Evolutionary conservation across 768 basidiomycete species (phyloP).

Genomic region (Dictyophora rubrovolvata): DNA sequence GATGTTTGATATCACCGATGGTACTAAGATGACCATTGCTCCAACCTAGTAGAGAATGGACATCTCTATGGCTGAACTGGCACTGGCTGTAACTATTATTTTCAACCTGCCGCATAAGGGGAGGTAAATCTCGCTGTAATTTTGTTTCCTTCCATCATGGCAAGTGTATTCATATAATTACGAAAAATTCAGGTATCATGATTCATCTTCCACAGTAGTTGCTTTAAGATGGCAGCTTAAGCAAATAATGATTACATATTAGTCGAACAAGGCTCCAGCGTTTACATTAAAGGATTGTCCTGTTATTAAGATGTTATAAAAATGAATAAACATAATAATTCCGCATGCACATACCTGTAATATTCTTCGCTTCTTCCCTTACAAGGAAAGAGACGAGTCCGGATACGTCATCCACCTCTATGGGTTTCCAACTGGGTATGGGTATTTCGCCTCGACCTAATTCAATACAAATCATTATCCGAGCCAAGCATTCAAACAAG

Average conservation of each 20-base stretch:
- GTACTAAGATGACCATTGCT: too few species aligned
- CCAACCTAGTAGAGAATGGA: too few species aligned
- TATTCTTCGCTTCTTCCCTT: conserved; percentile 4
- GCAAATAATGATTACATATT: background rate
- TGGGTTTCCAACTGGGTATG: background rate
- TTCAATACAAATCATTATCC: background rate
- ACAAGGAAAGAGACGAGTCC: conserved; percentile 11
- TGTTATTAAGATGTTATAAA: background rate
- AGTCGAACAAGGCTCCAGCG: conserved; percentile 1
- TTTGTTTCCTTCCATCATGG: too few species aligned
- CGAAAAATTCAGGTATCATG: too few species aligned
- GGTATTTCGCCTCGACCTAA: background rate
- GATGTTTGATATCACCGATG: too few species aligned
- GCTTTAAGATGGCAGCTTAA: too few species aligned
- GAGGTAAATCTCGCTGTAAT: too few species aligned
- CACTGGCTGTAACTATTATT: background rate
- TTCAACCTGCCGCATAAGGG: too few species aligned
- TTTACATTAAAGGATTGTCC: conserved; percentile 7
- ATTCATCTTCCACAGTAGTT: too few species aligned
- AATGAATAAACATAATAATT: background rate
- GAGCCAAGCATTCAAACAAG: background rate
- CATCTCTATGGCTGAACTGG: background rate
- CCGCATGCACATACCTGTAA: conserved; percentile 7
- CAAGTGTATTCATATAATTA: too few species aligned
- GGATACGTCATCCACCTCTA: conserved; percentile 6